Percentiles rank a stretch among this genome's conserved stretches.
Conservation (phyloP, 805 yeast genomes). For the Yarrowia sp. region DNA sequence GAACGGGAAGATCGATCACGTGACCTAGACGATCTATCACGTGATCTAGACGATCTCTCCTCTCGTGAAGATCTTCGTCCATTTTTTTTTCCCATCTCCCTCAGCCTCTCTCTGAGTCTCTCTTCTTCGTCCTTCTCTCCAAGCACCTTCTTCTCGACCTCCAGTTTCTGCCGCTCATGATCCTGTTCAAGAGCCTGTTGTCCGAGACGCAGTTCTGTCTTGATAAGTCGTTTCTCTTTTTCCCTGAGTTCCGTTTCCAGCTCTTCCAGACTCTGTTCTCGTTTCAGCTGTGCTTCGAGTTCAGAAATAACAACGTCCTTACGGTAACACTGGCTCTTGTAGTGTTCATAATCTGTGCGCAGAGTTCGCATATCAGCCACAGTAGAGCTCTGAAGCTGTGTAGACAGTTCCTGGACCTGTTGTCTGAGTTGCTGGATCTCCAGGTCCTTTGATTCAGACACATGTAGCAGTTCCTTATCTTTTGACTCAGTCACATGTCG, state of each 20-base stretch:
- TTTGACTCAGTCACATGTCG: not conserved
- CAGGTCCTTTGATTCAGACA: not conserved
- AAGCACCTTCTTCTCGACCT: not conserved
- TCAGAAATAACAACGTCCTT: not conserved
- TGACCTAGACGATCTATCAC: not conserved
- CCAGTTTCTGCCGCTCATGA: not conserved
- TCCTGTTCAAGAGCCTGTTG: conserved; percentile 14
- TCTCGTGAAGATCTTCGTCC: not conserved
- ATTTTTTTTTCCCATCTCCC: not conserved
- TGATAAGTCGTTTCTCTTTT: not conserved
- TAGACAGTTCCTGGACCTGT: not conserved
- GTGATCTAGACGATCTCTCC: not conserved
- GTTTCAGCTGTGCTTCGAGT: not conserved
- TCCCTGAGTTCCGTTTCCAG: not conserved
- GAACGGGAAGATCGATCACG: not conserved
- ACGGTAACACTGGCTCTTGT: not conserved
- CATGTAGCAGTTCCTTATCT: not conserved
- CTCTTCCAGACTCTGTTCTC: not conserved
- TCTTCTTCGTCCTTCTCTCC: not conserved
- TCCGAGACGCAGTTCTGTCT: not conserved
- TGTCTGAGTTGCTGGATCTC: not conserved
- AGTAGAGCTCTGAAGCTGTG: not conserved
- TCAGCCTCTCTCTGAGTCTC: not conserved
- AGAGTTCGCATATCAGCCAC: not conserved
- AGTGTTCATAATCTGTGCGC: not conserved